Evolutionary conservation across 371 early-diverging fungal genomes (phyloP), one percentile per base, ranked within the genome.

Genomic region (Haplosporangium sp.): DNA sequence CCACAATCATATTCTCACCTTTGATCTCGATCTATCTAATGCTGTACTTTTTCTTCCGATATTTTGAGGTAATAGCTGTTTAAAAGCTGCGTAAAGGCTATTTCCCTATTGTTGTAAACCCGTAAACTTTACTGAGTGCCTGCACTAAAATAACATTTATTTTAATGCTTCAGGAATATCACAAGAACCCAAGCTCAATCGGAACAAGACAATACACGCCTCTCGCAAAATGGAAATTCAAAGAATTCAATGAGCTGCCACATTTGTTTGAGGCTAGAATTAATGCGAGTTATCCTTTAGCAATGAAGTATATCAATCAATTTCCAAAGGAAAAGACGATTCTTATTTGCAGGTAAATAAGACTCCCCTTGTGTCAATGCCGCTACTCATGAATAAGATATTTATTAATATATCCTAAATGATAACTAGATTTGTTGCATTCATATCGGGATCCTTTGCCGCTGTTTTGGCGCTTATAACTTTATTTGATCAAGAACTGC

Each of bases 181-280:
- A 95, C 83, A 94, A 93, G 74, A 93, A 96, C 77, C 98, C 99
- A 0, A 88, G 93, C 40, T 86, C 92, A 15, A 85, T 98, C 39
- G 91, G 91, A 1, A 90, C 94, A 11, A 91, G 99, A 39, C 86
- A 88, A 3, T 99, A 94, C 76, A 92, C 98, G 0, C 93, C 93
- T 5, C 90, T 93, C 68, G 97, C 98, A 0, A 86, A 88, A 57
- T 97, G 96, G 96, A 94, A 94, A 81, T 94, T 98, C 74, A 91
- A 98, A 58, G 97, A 98, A 84, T 98, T 97, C 76, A 98, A 99
- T 84, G 99, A 99, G 81, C 87, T 97, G 13, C 97, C 97, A 0
- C 98, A 98, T 77, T 69, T 93, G 27, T 96, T 98, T 75, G 86
- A 91, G 61, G 78, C 85, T 27, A 91, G 99, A 5, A 84, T 98